Base-by-base conservation (phyloP, 2,329 filamentous ascomycete genomes). In the Tetracladium maxilliforme region DNA sequence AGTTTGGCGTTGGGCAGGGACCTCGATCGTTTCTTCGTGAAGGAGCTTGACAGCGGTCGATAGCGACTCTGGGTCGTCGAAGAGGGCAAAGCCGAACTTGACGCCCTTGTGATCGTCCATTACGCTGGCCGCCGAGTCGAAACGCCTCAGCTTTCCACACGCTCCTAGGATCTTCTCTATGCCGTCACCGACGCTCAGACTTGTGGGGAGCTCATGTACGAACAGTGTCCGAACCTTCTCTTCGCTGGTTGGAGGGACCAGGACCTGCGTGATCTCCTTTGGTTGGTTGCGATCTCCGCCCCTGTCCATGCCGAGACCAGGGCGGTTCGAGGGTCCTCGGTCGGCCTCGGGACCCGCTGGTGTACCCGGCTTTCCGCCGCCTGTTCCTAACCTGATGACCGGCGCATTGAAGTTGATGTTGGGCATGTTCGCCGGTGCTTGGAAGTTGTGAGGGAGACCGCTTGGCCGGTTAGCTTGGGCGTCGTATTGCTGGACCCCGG, bases 321-420 rank as follows among this genome's bases (percentile, higher is more conserved):
- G 26, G 30, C 51, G 51, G 4, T 49, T 49, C 7, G 51, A 49
- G 8, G 51, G 13, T 6, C 39, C 35, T 12, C 51, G 48, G 18
- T 43, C 42, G 22, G 55, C 51, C 10, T 43, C 40, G 18, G 51
- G 48, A 33, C 52, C 43, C 11, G 34, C 24, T 3, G 42, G 39
- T 13, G 40, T 39, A n/a, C 51, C 46, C 14, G 73, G 59, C 43
- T 82, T 82, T n/a, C 66, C 52, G 4, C 71, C 68, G 4, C 75
- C 68, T 2, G 84, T 87, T 21, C 87, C 90, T 22, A 98, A 67
- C 28, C 90, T 80, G 44, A 98, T 95, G 31, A 95, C 84, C 29
- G 87, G 86, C 18, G 90, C 90, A 43, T 81, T 92, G 60, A 95
- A 93, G 58, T 98, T 94, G 61, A 98, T 93, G 49, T 92, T 92